These are phyloP conservation scores for Aspergillus incahuasiensis DNA, from an alignment of 495 filamentous ascomycete genomes.

Conservation along the genomic window DNA sequence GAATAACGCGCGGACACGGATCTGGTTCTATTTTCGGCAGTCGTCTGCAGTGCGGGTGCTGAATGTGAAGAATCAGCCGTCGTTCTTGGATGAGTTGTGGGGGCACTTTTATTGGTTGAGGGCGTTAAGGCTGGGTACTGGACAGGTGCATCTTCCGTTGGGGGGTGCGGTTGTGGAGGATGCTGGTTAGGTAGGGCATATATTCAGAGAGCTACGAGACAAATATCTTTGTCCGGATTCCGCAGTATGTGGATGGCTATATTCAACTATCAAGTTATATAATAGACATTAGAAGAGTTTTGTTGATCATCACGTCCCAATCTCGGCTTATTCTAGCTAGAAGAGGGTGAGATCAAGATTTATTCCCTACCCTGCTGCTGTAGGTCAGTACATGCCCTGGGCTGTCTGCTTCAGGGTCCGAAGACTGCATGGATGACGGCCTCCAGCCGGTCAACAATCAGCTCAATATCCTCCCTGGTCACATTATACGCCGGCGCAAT, in stretches of 20 bases:
- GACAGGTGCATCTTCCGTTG: not conserved
- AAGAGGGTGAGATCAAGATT: too few species aligned
- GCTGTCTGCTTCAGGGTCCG: conserved; percentile 5
- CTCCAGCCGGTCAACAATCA: conserved; percentile 43
- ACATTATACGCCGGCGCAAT: conserved; percentile 70
- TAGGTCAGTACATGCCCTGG: too few species aligned
- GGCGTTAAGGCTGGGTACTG: not conserved
- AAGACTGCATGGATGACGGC: conserved; percentile 27
- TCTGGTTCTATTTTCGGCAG: conserved; percentile 11
- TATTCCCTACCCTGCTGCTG: too few species aligned
- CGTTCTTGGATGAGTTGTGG: not conserved
- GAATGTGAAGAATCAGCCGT: not conserved
- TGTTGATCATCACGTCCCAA: too few species aligned
- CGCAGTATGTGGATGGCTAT: too few species aligned
- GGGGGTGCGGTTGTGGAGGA: too few species aligned
- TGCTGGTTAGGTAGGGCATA: too few species aligned
- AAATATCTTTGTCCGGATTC: too few species aligned
- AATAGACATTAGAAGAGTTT: too few species aligned
- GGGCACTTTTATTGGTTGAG: not conserved
- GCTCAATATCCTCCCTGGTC: conserved; percentile 52
- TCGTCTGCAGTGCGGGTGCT: not conserved
- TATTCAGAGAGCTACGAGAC: too few species aligned
- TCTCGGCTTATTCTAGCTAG: too few species aligned
- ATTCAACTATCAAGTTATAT: too few species aligned
- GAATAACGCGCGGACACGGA: not conserved